phyloP scores from a whole-genome alignment of 106 monocot genomes.

The Allium sativum region DNA sequence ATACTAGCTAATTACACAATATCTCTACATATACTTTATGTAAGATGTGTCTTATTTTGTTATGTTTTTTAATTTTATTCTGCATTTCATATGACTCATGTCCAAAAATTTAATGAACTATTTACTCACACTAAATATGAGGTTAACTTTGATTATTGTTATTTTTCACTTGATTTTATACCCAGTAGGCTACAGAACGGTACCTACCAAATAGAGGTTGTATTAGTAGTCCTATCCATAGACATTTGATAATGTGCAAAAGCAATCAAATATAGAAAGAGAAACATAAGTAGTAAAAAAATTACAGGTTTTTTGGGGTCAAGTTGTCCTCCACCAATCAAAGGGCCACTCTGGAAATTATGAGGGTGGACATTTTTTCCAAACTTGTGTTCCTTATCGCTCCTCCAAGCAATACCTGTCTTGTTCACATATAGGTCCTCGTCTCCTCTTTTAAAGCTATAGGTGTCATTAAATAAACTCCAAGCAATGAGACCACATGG shows the following conservation, averaged over 20 bases:
- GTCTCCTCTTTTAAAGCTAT: constrained; percentile 30
- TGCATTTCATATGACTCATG: too few relatives aligned
- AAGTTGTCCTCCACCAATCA: constrained; percentile 68
- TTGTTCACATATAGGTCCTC: constrained; percentile 50
- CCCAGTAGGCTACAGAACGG: not conserved
- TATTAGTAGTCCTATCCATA: not conserved
- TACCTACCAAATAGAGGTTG: not conserved
- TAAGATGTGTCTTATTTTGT: too few relatives aligned
- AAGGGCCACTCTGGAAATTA: constrained; percentile 70
- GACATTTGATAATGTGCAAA: not conserved
- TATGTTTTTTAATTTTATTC: too few relatives aligned
- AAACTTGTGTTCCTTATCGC: constrained; percentile 91
- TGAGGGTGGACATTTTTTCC: constrained; percentile 70
- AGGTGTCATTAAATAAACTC: constrained; percentile 98
- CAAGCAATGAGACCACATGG: constrained; percentile 97
- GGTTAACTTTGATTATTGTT: not conserved
- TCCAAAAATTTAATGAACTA: too few relatives aligned
- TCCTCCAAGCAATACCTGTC: constrained; percentile 82
- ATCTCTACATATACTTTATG: too few relatives aligned
- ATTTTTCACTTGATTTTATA: not conserved
- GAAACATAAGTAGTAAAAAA: not conserved
- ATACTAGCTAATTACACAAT: too few relatives aligned
- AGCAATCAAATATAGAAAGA: not conserved
- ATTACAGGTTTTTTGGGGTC: constrained; percentile 54
- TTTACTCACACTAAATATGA: not conserved